These are phyloP conservation scores for Phytophthora colocasiae DNA, from an alignment of 352 stramenopile species.

Conservation along the genomic window DNA sequence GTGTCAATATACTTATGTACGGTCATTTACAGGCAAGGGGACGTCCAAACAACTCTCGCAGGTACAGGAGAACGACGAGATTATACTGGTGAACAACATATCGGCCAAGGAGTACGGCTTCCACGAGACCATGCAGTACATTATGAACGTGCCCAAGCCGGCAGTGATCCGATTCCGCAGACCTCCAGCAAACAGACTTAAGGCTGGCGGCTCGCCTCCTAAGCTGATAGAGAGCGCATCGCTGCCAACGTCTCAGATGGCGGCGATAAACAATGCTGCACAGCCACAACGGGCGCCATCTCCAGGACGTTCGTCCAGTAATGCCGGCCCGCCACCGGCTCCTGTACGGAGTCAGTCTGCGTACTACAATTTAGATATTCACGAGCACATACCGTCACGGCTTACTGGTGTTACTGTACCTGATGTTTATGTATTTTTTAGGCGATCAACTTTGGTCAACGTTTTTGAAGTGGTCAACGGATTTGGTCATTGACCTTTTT, in stretches of 20 bases:
- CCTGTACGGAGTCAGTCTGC: constrained; percentile 22
- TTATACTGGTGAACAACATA: constrained; percentile 82
- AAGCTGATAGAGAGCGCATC: constrained; percentile 21
- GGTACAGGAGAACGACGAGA: constrained; percentile 81
- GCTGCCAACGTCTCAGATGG: constrained; percentile 34
- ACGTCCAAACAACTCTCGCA: constrained; percentile 73
- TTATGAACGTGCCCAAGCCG: too few species aligned
- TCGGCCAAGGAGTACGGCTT: constrained; percentile 64
- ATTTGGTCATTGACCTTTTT: too few species aligned
- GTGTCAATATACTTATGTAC: too few species aligned
- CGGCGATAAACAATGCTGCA: constrained; percentile 20
- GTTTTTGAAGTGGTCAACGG: too few species aligned
- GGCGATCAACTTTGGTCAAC: too few species aligned
- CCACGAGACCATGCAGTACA: too few species aligned
- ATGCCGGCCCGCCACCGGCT: constrained; percentile 10
- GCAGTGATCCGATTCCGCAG: too few species aligned
- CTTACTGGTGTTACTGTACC: too few species aligned
- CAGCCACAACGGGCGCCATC: constrained; percentile 26
- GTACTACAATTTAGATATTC: too few species aligned
- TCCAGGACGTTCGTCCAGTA: constrained; percentile 4
- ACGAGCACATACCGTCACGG: too few species aligned
- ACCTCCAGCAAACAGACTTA: too few species aligned
- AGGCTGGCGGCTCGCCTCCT: neutral
- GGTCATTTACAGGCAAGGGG: constrained; percentile 83
- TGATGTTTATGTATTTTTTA: too few species aligned